Evolutionary conservation across 108 stramenopile genomes (phyloP).

Genomic region (Cyclotella kingstonii): DNA sequence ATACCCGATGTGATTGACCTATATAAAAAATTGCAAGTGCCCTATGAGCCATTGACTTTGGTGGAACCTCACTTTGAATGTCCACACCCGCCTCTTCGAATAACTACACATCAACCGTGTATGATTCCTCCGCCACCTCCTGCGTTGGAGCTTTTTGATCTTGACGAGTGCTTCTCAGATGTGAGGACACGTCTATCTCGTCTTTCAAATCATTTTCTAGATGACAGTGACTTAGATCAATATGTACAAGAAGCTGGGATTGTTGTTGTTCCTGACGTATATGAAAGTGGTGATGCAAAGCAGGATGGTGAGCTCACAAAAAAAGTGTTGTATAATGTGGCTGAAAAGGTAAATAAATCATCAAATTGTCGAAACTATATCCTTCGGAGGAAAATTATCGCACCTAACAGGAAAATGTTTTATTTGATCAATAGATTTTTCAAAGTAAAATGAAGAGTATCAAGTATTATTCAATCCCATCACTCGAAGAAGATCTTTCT

Average conservation of each 20-base stretch:
- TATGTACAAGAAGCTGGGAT: constrained; percentile 68
- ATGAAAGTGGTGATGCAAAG: constrained; percentile 15
- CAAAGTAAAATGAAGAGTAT: no score
- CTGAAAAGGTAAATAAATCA: not conserved
- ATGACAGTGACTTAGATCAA: constrained; percentile 62
- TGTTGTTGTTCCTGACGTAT: constrained; percentile 51
- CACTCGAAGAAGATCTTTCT: no score
- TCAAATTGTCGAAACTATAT: not conserved
- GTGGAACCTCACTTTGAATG: constrained; percentile 80
- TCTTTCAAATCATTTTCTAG: constrained; percentile 70
- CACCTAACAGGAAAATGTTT: no score
- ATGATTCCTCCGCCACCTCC: constrained; percentile 67
- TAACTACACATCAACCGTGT: constrained; percentile 69
- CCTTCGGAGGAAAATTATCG: no score
- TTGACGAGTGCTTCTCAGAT: constrained; percentile 82
- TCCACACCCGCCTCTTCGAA: constrained; percentile 69
- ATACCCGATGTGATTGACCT: constrained; percentile 75
- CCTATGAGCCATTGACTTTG: constrained; percentile 73
- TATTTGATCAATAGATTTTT: no score
- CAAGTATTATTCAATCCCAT: no score
- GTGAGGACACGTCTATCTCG: constrained; percentile 65
- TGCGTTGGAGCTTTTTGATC: constrained; percentile 83
- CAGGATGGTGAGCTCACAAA: constrained; percentile 33
- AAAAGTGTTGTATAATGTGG: constrained; percentile 26
- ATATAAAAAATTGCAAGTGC: constrained; percentile 61